phyloP scores from a whole-genome alignment of 805 yeast species.

The Nakazawaea molendinolei region DNA sequence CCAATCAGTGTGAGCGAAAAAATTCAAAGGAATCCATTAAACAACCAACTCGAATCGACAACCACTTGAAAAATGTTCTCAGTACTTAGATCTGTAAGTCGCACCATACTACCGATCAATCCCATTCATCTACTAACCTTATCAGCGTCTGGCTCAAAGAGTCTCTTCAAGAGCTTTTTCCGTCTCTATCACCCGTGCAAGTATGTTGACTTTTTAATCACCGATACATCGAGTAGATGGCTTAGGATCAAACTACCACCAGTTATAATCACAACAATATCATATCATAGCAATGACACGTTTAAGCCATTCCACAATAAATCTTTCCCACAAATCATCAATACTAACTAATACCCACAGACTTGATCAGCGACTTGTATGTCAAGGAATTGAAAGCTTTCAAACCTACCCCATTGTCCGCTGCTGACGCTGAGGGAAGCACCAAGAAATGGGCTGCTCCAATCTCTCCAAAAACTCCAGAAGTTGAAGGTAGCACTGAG shows the following conservation, averaged over 20 bases:
- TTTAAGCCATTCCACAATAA: neutral
- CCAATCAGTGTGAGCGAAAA: slow-evolving; percentile 1
- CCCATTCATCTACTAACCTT: slow-evolving; percentile 12
- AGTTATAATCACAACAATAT: too few relatives aligned
- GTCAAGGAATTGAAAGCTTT: slow-evolving; percentile 80
- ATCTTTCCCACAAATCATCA: neutral
- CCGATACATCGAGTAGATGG: neutral
- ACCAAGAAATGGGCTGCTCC: slow-evolving; percentile 85
- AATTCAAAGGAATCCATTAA: neutral
- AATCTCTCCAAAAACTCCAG: slow-evolving; percentile 68
- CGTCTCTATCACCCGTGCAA: slow-evolving; percentile 26
- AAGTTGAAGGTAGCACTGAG: slow-evolving; percentile 58
- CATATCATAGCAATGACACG: too few relatives aligned
- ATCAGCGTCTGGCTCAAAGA: slow-evolving; percentile 19
- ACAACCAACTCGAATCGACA: too few relatives aligned
- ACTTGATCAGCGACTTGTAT: slow-evolving; percentile 80
- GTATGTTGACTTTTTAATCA: slow-evolving; percentile 10
- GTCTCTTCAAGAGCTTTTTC: slow-evolving; percentile 29
- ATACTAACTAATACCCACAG: slow-evolving; percentile 17
- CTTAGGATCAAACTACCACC: too few relatives aligned
- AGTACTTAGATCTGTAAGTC: neutral
- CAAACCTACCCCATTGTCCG: slow-evolving; percentile 74
- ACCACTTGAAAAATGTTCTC: too few relatives aligned
- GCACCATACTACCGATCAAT: slow-evolving; percentile 8
- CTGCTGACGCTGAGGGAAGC: slow-evolving; percentile 68